Evolutionary conservation across 345 rosid species (phyloP).

Genomic region (Laguncularia racemosa): DNA sequence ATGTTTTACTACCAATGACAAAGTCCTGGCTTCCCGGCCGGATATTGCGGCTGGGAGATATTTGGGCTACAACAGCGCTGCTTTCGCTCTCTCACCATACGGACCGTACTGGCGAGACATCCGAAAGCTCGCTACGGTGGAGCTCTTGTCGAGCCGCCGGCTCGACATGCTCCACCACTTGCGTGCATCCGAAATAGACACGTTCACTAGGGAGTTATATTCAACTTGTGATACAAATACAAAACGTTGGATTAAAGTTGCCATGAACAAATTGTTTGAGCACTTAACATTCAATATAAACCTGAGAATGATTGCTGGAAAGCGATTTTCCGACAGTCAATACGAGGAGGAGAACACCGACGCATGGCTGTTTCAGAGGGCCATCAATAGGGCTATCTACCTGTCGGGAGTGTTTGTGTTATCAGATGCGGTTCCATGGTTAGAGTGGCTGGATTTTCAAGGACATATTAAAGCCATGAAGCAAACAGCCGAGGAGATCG

Average conservation of each 20-base stretch:
- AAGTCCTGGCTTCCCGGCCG: slow-evolving; percentile 1
- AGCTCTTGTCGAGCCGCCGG: slow-evolving; percentile 11
- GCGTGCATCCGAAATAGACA: slow-evolving; percentile 6
- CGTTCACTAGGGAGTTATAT: slow-evolving; percentile 2
- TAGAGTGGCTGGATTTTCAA: slow-evolving; percentile 10
- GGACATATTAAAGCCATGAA: slow-evolving; percentile 20
- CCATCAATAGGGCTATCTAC: neutral
- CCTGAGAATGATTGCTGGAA: slow-evolving; percentile 10
- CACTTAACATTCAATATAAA: slow-evolving; percentile 10
- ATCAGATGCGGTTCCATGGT: slow-evolving; percentile 14
- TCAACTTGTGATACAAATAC: neutral
- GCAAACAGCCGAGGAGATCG: slow-evolving; percentile 10
- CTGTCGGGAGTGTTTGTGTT: slow-evolving; percentile 12
- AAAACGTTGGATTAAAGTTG: neutral
- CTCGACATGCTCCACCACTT: slow-evolving; percentile 9
- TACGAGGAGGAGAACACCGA: slow-evolving; percentile 3
- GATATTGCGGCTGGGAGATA: slow-evolving; percentile 1
- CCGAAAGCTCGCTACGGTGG: slow-evolving; percentile 6
- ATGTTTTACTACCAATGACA: slow-evolving; percentile 9
- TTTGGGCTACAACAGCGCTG: slow-evolving; percentile 10
- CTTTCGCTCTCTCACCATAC: slow-evolving; percentile 8
- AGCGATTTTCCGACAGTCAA: slow-evolving; percentile 1
- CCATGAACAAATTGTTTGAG: slow-evolving; percentile 2
- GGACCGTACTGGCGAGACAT: slow-evolving; percentile 10
- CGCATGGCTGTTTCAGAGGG: slow-evolving; percentile 6